Base-by-base conservation (phyloP, 2,329 filamentous ascomycete genomes). In the Cordyceps farinosa region DNA sequence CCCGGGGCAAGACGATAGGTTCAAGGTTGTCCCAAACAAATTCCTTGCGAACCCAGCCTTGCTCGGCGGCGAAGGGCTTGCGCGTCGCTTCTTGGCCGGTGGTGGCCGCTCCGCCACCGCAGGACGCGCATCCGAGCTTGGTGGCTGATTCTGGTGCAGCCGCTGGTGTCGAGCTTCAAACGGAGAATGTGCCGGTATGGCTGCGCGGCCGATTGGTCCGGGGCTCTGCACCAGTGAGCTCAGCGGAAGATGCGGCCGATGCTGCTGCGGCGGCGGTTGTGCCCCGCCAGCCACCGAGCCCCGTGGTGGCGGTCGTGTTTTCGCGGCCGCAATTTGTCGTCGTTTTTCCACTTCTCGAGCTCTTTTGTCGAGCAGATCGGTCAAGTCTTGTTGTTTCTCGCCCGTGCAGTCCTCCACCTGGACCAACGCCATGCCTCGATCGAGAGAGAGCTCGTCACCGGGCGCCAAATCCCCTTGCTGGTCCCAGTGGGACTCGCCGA, bases 401-500 rank as follows among this genome's bases (percentile, higher is more conserved):
- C 88, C 90, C n/a, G 90, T 79, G 45, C 83, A 84, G 63, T 97
- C 92, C 30, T 85, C 84, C 2, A 97, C 91, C 74, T 97, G 87
- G 11, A 97, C 89, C 64, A 96, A 82, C 34, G 90, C 84, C 1
- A 86, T 86, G 54, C 88, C 89, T 56, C 87, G 84, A 68, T 97
- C 92, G 59, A 97, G 79, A 63, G 87, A 82, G 59, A 97, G 74
- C 74, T 97, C 92, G 65, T 96, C 91, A 6, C 92, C 93, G 64
- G 95, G 90, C 40, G 85, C 84, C 29, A 97, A 78, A n/a, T 84
- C 83, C 44, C 82, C 83, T 59, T 84, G 83, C 52, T 87, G 82
- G 50, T 87, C 86, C 88, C 90, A 95, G 75, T 97, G 91, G 38
- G 87, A 86, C 73, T 97, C 93, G 3, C 92, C 93, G 34, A 97